phyloP scores from a whole-genome alignment of 306 rosid species.

The Inga oerstediana region DNA sequence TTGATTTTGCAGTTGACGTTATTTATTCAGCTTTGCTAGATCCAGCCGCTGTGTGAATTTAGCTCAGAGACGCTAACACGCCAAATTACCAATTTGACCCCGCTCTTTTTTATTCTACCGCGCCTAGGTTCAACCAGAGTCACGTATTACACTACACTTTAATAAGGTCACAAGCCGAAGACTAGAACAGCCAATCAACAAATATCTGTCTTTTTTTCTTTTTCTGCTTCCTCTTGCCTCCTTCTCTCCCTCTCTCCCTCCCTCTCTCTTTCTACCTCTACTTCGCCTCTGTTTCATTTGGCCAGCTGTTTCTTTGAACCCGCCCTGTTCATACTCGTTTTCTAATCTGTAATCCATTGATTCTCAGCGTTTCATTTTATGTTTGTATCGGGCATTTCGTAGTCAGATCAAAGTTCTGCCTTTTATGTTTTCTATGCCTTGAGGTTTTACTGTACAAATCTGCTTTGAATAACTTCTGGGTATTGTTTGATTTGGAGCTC shows the following conservation, averaged over 20 bases:
- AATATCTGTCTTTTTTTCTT: slow-evolving; percentile 38
- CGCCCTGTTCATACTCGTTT: slow-evolving; percentile 30
- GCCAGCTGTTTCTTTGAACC: slow-evolving; percentile 19
- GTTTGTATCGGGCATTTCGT: slow-evolving; percentile 40
- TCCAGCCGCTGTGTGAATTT: background rate
- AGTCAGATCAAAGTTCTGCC: slow-evolving; percentile 43
- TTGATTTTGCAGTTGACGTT: slow-evolving; percentile 8
- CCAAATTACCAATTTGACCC: slow-evolving; percentile 42
- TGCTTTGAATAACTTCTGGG: slow-evolving; percentile 29
- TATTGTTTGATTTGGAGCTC: slow-evolving; percentile 34
- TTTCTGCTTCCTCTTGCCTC: slow-evolving; percentile 2
- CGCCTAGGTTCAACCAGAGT: background rate
- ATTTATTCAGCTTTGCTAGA: background rate
- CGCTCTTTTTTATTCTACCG: slow-evolving; percentile 6
- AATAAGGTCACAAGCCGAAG: slow-evolving; percentile 34
- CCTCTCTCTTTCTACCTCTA: slow-evolving; percentile 19
- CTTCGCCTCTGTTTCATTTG: slow-evolving; percentile 38
- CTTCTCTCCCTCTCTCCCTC: slow-evolving; percentile 33
- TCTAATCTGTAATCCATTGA: slow-evolving; percentile 35
- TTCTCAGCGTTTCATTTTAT: slow-evolving; percentile 45
- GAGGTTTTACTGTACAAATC: slow-evolving; percentile 39
- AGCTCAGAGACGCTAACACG: background rate
- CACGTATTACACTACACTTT: slow-evolving; percentile 1
- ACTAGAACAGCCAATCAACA: slow-evolving; percentile 43
- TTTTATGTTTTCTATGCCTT: slow-evolving; percentile 7